Evolutionary conservation across 805 yeast genomes (phyloP), one percentile per base, ranked within the genome.

Genomic region (Candida orba): DNA sequence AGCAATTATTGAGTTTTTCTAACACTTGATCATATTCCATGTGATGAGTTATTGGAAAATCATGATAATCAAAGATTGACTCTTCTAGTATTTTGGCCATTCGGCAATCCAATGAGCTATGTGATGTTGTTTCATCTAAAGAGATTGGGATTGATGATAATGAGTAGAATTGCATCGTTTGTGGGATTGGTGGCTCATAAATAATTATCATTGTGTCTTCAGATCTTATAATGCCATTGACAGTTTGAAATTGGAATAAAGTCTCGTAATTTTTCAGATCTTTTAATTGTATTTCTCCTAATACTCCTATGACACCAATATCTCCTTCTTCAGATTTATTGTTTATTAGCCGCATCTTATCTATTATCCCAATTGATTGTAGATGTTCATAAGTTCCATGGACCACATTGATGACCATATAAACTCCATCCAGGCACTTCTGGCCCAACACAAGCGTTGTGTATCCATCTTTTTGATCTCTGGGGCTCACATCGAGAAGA

Each of bases 81-180:
- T 39, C 32, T 14, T 23, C 15, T 10, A 43, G 12, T 4, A 36
- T 20, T 8, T 25, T n/a, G 8, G 42, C 42, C 23, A 33, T 17
- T 4, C 13, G 20, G 20, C 33, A 27, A 14, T 37, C 40, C 3
- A 9, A 13, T n/a, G 15, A 23, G 6, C 39, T 20, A 17, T 36
- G 23, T 5, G 37, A 34, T 17, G 40, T 40, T 23, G 31, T 39
- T 12, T 63, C 70, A 3, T 67, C 63, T 13, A 73, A 58, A 14
- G 81, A 82, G 9, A 89, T 69, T 4, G 78, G 64, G 4, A 88
- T 84, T 0, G 96, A 95, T n/a, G 71, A 66, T 4, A 81, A 58
- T 0, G 96, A 81, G 50, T 78, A 83, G 58, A 84, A 87, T 51
- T 89, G 95, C 69, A 90, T 71, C 46, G 76, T 73, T 25, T 69